Percentiles rank a stretch among this genome's conserved stretches.
Conservation (phyloP, 305 asterid genomes). For the Salvia sclarea region DNA sequence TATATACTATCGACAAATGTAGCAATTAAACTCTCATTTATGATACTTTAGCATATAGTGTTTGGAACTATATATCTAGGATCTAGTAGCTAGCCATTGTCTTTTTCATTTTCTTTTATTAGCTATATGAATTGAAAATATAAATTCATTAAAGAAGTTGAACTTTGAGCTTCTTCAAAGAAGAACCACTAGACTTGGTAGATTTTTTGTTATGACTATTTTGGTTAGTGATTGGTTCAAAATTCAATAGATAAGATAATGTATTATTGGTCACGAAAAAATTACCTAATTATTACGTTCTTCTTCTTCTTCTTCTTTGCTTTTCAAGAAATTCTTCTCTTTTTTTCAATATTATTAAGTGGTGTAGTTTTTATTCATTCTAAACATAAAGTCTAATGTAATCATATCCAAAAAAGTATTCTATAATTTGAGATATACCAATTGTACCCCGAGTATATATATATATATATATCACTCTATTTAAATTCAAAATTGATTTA, state of each 20-base stretch:
- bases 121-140: background rate
- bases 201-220: background rate
- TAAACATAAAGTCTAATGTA: too few relatives aligned
- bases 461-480: too few relatives aligned
- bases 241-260: background rate
- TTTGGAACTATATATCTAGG: background rate
- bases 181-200: background rate
- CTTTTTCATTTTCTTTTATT: too few relatives aligned
- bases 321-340: background rate
- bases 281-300: background rate
- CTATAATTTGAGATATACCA: too few relatives aligned
- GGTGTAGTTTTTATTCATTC: background rate
- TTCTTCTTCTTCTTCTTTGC: background rate
- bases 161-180: background rate
- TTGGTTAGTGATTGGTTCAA: background rate
- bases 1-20: conserved; percentile 3
- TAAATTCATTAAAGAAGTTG: background rate
- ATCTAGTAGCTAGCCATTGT: too few relatives aligned
- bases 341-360: background rate
- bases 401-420: too few relatives aligned
- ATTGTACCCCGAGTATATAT: too few relatives aligned
- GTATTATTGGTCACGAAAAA: background rate
- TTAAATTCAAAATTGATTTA: too few relatives aligned
- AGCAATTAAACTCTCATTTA: conserved; percentile 23
- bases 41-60: conserved; percentile 9